Conservation (phyloP, 495 filamentous ascomycete species). For the Halenospora varia region DNA sequence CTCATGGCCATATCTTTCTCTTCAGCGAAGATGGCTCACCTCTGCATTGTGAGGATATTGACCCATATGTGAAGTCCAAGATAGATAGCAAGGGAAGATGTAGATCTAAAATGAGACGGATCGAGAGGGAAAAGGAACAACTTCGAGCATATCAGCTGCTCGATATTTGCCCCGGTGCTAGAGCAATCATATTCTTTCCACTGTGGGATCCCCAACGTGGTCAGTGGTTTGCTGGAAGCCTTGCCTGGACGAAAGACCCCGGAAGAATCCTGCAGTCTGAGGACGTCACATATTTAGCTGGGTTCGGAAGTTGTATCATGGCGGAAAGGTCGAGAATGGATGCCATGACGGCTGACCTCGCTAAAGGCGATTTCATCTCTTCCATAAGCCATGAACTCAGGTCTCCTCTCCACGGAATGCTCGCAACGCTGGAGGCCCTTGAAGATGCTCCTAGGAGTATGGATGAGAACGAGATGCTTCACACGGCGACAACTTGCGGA, state of each 20-base stretch:
- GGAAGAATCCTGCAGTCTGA: constrained; percentile 34
- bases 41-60: neutral
- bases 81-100: neutral
- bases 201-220: constrained; percentile 64
- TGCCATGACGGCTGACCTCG: constrained; percentile 33
- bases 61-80: neutral
- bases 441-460: constrained; percentile 49
- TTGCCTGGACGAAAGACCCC: constrained; percentile 55
- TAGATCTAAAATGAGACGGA: neutral
- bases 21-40: constrained; percentile 32
- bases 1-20: constrained; percentile 33
- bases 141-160: constrained; percentile 7
- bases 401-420: constrained; percentile 57
- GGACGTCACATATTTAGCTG: constrained; percentile 48
- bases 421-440: constrained; percentile 63
- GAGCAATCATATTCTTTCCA: constrained; percentile 52
- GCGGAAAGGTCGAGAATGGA: constrained; percentile 50
- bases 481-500: constrained; percentile 10
- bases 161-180: constrained; percentile 40
- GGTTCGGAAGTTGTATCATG: constrained; percentile 50
- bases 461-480: constrained; percentile 45
- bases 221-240: constrained; percentile 64
- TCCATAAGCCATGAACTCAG: constrained; percentile 75
- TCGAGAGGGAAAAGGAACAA: constrained; percentile 8
- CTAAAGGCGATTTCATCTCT: constrained; percentile 65